Evolutionary conservation across 2,329 filamentous ascomycete species (phyloP), one percentile per base, ranked within the genome.

Genomic region (Pleurostoma richardsiae): DNA sequence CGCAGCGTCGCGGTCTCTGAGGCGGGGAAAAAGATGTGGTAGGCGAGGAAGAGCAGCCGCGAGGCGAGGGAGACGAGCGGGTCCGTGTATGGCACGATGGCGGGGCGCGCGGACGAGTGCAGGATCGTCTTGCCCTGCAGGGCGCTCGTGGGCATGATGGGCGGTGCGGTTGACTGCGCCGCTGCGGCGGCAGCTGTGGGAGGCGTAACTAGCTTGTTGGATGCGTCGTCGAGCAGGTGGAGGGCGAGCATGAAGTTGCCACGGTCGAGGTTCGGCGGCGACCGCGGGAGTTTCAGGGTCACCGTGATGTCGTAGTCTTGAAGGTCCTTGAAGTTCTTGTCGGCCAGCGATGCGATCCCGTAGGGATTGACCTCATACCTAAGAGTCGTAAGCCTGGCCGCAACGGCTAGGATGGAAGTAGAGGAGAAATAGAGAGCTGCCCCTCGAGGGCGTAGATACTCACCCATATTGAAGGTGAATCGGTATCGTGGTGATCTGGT

Each of bases 191-290:
- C 6, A 3, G 6, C 11, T 10, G 42, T 39, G 28, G 47, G 43
- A 4, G 41, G 41, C 7, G 43, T 28, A 27, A 44, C 31, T 4
- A 52, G 36, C 10, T 39, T 39, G 8, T 39, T 43, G 3, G 44
- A 39, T 27, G 29, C 45, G 28, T 69, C 67, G 29, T 74, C 74
- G 43, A 88, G 76, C 44, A 96, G 78, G 50, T 82, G 79, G 11
- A 96, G 70, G 41, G 88, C 85, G 19, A 97, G 72, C 94, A 99
- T 99, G 73, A 96, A 97, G 69, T 97, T 97, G 29, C 94, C 94
- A 10, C 80, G 79, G 3, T 78, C 79, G 27, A 87, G 68, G 59
- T 99, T 99, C 2, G 76, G 67, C 0, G 82, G 83, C 3, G 89
- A 94, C 39, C 85, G 83, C 19, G 94, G 94, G 52, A 99, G 74